Conservation (phyloP, 1,284 basidiomycete genomes). For the Hemileia vastatrix region DNA sequence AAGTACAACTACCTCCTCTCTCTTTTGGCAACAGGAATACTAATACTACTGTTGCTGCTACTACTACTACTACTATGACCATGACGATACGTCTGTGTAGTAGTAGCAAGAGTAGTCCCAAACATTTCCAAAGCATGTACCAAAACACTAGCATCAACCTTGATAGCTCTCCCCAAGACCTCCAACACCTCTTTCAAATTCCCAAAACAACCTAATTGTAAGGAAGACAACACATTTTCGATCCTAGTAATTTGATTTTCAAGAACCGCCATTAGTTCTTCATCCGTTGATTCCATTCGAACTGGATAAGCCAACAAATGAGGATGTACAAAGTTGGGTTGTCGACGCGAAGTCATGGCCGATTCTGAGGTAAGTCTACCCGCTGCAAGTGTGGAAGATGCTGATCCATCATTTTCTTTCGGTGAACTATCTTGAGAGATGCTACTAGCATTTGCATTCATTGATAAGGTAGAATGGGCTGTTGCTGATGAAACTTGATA, state of each 20-base stretch:
- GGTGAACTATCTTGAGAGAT: too few relatives aligned
- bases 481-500: constrained; percentile 22
- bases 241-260: constrained; percentile 55
- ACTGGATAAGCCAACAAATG: constrained; percentile 62
- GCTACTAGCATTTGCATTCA: constrained; percentile 2
- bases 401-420: too few relatives aligned
- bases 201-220: constrained; percentile 45
- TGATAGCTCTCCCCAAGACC: constrained; percentile 42
- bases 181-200: constrained; percentile 42
- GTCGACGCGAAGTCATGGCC: constrained; percentile 51
- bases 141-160: constrained; percentile 31
- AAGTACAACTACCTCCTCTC: too few relatives aligned
- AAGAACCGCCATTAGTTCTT: constrained; percentile 63
- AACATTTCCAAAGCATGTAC: constrained; percentile 36
- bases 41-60: too few relatives aligned
- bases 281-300: constrained; percentile 62
- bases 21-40: too few relatives aligned
- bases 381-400: too few relatives aligned
- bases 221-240: constrained; percentile 63
- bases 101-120: constrained; percentile 15
- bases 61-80: too few relatives aligned
- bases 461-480: constrained; percentile 12
- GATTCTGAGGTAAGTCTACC: too few relatives aligned
- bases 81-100: too few relatives aligned
- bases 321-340: constrained; percentile 47